Conservation (phyloP, 768 basidiomycete genomes). For the Pleurotus ostreatus region DNA sequence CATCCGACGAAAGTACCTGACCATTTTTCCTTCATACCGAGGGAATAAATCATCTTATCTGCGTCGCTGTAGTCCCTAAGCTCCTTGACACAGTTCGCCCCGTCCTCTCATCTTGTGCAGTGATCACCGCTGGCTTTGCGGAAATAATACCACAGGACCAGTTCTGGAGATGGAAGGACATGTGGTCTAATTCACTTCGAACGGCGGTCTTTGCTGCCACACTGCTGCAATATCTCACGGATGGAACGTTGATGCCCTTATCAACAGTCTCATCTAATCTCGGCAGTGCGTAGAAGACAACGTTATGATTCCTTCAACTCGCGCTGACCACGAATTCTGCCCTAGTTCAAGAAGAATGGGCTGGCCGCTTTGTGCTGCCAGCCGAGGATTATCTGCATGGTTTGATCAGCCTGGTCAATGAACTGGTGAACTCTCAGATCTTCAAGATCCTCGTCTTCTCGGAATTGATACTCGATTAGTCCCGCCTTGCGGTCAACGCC, state of each 20-base stretch:
- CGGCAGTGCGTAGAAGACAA: conserved; percentile 51
- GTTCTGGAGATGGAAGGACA: conserved; percentile 82
- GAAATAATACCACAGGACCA: conserved; percentile 63
- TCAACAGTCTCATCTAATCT: conserved; percentile 47
- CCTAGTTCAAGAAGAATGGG: conserved; percentile 68
- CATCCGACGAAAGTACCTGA: conserved; percentile 48
- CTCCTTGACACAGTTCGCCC: conserved; percentile 57
- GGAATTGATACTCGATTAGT: conserved; percentile 35
- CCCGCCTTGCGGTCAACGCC: conserved; percentile 73
- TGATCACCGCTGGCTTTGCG: conserved; percentile 47
- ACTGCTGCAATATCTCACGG: conserved; percentile 60
- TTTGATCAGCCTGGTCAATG: conserved; percentile 73
- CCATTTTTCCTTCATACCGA: conserved; percentile 5
- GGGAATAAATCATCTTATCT: conserved; percentile 9
- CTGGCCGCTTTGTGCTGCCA: conserved; percentile 55
- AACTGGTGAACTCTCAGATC: conserved; percentile 49
- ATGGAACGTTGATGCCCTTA: conserved; percentile 55
- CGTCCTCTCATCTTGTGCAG: conserved; percentile 50
- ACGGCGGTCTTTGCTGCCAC: conserved; percentile 63
- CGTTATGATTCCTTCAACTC: neutral
- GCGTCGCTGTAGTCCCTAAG: conserved; percentile 44
- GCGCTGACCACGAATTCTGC: conserved; percentile 3
- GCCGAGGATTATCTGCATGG: conserved; percentile 83
- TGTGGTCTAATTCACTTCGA: conserved; percentile 73
- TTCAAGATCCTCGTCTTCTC: neutral